Conservation (phyloP, 345 rosid genomes). For the Acer saccharum region DNA sequence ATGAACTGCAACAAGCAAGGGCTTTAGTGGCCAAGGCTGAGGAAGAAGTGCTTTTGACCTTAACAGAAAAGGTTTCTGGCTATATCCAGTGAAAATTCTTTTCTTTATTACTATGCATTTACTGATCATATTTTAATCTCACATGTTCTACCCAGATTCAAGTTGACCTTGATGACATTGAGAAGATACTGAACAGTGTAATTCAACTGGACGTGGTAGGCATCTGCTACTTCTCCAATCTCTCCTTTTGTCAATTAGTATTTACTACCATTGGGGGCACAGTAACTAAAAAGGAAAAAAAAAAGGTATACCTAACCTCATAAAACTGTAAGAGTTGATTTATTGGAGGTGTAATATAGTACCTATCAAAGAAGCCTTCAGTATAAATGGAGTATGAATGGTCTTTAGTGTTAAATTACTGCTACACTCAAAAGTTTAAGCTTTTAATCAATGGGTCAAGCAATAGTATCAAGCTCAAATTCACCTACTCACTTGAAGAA, state of each 20-base stretch:
- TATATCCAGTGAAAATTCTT: slow-evolving; percentile 20
- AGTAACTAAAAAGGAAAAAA: not conserved
- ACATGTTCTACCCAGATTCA: slow-evolving; percentile 56
- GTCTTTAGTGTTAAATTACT: not conserved
- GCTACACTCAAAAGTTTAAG: not conserved
- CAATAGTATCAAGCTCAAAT: not conserved
- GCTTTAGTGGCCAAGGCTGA: slow-evolving; percentile 75
- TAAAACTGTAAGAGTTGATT: not conserved
- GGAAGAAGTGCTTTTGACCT: slow-evolving; percentile 68
- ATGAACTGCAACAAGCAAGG: slow-evolving; percentile 79
- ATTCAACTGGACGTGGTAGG: slow-evolving; percentile 77
- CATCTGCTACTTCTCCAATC: slow-evolving; percentile 23
- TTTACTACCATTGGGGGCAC: not conserved
- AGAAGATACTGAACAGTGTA: slow-evolving; percentile 45
- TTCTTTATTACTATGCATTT: slow-evolving; percentile 17
- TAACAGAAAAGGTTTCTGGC: slow-evolving; percentile 71
- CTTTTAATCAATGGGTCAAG: not conserved
- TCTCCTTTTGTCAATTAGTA: slow-evolving; percentile 3
- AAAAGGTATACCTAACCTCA: slow-evolving; percentile 4
- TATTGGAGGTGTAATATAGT: not conserved
- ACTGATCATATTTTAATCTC: slow-evolving; percentile 25
- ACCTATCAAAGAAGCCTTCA: not conserved
- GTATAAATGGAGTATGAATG: not conserved
- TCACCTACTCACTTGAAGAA: not conserved
- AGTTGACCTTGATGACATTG: slow-evolving; percentile 61